Base-by-base conservation (phyloP, 768 basidiomycete species). In the Trametes villosa region DNA sequence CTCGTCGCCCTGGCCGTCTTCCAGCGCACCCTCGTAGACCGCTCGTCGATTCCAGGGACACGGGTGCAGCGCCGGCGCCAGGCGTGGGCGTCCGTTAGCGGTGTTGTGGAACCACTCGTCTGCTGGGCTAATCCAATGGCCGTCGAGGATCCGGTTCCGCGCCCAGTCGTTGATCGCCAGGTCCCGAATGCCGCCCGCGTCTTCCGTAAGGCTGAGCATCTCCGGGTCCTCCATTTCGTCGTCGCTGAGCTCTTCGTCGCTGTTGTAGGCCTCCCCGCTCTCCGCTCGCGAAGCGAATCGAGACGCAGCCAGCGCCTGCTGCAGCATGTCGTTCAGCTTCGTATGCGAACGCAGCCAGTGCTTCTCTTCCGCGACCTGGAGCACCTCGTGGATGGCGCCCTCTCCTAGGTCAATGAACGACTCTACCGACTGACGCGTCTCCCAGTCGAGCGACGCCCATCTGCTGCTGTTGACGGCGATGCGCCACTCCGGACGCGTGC, bases 361-460 rank as follows among this genome's bases (percentile, higher is more conserved):
- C 71, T 89, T 88, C 71, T 92, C 91, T 62, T 83, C 78, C 17
- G 87, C 86, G 29, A 88, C 72, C 30, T 70, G 69, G 33, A 91
- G 70, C 22, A 91, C 85, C 46, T 89, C 86, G 44, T 69, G 65
- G 59, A 92, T 81, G 7, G 78, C 81, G 22, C 90, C 90, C 63
- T 92, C 91, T 3, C 82, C 88, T 26, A 88, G 76, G 57, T 91
- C 89, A 38, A 91, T 72, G 73, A 89, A 92, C n/a, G 81, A 81
- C 52, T 88, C 88, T 13, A 92, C 79, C 9, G 79, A 79, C 65
- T 86, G 84, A 44, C 87, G 80, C 46, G 84, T 84, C 70, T 89
- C 88, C 86, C 86, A 88, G 65, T 91, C 88, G 59, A 75, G 36
- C 58, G 72, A 60, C 29, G 69, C 52, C 64, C 65, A 70, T 7